These are phyloP conservation scores for Hamamelis virginiana DNA, from an alignment of 164 flowering plant genomes.

Conservation along the genomic window DNA sequence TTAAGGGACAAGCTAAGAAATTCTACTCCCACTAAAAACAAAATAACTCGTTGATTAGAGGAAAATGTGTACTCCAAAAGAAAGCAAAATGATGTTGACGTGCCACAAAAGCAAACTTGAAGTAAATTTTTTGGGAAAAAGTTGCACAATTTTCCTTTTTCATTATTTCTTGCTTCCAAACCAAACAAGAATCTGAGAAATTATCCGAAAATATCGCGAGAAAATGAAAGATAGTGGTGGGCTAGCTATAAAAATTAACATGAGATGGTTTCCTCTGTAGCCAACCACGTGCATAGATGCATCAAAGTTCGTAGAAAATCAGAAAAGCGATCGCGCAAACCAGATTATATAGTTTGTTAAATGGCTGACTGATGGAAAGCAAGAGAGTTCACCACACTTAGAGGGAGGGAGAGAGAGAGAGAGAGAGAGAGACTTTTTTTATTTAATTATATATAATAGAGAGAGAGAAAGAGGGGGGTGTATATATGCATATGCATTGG, in stretches of 20 bases:
- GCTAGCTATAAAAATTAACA: slow-evolving; percentile 6
- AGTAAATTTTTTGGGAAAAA: too few relatives aligned
- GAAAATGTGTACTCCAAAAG: too few relatives aligned
- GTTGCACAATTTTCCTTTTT: too few relatives aligned
- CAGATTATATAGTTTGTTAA: background rate
- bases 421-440: too few relatives aligned
- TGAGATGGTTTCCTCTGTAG: slow-evolving; percentile 19
- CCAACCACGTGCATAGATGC: slow-evolving; percentile 30
- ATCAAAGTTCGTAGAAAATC: slow-evolving; percentile 30
- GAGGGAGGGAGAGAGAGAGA: background rate
- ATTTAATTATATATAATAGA: too few relatives aligned
- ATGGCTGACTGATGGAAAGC: slow-evolving; percentile 15
- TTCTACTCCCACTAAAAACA: too few relatives aligned
- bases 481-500: slow-evolving; percentile 30
- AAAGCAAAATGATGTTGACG: too few relatives aligned
- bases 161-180: background rate
- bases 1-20: too few relatives aligned
- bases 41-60: too few relatives aligned
- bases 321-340: slow-evolving; percentile 10
- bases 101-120: too few relatives aligned
- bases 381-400: slow-evolving; percentile 9
- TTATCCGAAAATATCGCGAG: too few relatives aligned
- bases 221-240: background rate
- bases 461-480: too few relatives aligned
- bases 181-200: background rate